Conservation (phyloP, 2,329 filamentous ascomycete species). For the Dactylellina leptospora region DNA sequence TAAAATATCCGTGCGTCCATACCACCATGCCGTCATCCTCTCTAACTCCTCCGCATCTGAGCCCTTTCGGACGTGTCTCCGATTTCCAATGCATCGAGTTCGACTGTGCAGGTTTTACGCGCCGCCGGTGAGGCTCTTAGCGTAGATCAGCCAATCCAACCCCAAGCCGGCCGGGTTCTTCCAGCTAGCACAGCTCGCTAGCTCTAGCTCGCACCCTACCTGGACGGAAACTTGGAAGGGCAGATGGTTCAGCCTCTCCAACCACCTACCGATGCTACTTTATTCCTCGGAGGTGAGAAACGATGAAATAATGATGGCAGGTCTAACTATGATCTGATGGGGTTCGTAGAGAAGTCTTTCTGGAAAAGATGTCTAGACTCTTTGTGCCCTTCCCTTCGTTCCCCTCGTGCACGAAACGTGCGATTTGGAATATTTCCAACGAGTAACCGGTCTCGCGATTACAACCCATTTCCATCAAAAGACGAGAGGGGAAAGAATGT, state of each 20-base stretch:
- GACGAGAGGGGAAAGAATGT: conserved; percentile 10
- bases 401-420: too few relatives aligned
- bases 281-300: neutral
- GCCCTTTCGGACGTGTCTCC: neutral
- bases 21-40: neutral
- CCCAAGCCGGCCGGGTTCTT: too few relatives aligned
- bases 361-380: too few relatives aligned
- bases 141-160: neutral
- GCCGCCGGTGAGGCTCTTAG: conserved; percentile 23
- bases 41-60: neutral
- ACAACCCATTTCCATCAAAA: too few relatives aligned
- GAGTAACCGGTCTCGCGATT: neutral
- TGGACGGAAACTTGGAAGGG: conserved; percentile 30
- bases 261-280: conserved; percentile 4
- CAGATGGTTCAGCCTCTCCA: conserved; percentile 36
- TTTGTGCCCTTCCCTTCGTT: too few relatives aligned
- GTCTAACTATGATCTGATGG: too few relatives aligned
- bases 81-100: neutral
- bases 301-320: neutral
- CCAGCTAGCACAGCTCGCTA: too few relatives aligned
- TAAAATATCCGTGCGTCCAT: conserved; percentile 7
- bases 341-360: too few relatives aligned
- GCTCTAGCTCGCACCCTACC: conserved; percentile 6
- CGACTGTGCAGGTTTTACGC: neutral
- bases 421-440: too few relatives aligned